phyloP scores from a whole-genome alignment of 2,329 filamentous ascomycete species.

The Lachnellula hyalina region DNA sequence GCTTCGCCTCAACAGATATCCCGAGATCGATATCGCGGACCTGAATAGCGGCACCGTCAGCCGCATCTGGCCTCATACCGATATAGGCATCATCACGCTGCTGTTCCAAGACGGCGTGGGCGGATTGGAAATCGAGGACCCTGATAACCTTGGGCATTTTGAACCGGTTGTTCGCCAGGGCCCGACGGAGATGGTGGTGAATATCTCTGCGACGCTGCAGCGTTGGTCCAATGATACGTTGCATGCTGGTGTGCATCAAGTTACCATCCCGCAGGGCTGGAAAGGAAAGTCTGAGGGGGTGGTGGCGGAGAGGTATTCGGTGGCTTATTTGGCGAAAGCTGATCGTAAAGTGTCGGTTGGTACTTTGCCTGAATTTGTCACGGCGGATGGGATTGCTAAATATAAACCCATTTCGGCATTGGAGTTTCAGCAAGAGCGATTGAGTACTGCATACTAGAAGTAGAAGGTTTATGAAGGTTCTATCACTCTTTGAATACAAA shows the following conservation, averaged over 20 bases:
- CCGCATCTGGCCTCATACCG: constrained; percentile 32
- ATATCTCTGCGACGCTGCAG: constrained; percentile 38
- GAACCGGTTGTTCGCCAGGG: constrained; percentile 29
- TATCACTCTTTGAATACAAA: no score
- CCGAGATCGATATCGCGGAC: constrained; percentile 25
- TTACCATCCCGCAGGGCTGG: constrained; percentile 1
- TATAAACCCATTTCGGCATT: constrained; percentile 10
- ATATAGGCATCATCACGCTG: constrained; percentile 41
- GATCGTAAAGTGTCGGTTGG: constrained; percentile 7
- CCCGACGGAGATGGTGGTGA: constrained; percentile 35
- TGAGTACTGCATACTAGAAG: constrained; percentile 1
- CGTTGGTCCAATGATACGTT: constrained; percentile 13
- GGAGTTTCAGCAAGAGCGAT: constrained; percentile 10
- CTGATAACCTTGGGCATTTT: constrained; percentile 33
- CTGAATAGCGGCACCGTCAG: constrained; percentile 19
- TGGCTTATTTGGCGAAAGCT: constrained; percentile 12
- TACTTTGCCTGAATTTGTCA: constrained; percentile 1
- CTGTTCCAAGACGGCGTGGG: constrained; percentile 41
- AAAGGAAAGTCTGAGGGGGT: neutral
- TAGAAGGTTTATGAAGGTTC: no score
- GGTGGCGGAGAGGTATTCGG: constrained; percentile 2
- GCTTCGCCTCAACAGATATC: constrained; percentile 40
- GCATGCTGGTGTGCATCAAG: constrained; percentile 10
- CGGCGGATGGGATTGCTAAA: neutral
- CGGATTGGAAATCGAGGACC: constrained; percentile 41